A percentile compares a stretch with the other conserved stretches of the same genome.
These are phyloP conservation scores for Trypanosoma lewisi DNA, from an alignment of 208 protist species.

Conservation along the genomic window DNA sequence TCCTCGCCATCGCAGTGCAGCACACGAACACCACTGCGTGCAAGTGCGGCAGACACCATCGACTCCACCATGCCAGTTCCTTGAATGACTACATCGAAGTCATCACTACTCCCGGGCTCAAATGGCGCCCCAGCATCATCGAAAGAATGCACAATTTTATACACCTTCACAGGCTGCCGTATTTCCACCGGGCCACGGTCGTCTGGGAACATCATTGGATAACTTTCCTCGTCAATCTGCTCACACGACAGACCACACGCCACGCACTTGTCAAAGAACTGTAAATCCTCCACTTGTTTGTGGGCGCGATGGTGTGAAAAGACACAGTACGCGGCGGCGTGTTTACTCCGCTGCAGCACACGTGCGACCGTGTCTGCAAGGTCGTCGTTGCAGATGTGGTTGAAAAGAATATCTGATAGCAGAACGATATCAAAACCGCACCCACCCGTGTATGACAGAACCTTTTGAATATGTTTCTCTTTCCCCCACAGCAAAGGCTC, in stretches of 20 bases:
- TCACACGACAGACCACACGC: slow-evolving; percentile 64
- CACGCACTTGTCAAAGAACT: slow-evolving; percentile 89
- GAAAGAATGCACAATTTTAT: slow-evolving; percentile 60
- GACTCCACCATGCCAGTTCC: slow-evolving; percentile 86
- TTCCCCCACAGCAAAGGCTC: slow-evolving; percentile 87
- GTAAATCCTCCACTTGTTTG: slow-evolving; percentile 79
- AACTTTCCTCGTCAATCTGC: slow-evolving; percentile 77
- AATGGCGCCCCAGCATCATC: slow-evolving; percentile 51
- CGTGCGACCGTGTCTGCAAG: slow-evolving; percentile 64
- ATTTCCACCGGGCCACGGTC: slow-evolving; percentile 77
- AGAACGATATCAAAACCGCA: slow-evolving; percentile 78
- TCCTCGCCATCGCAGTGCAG: slow-evolving; percentile 88
- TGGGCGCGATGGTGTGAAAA: slow-evolving; percentile 88
- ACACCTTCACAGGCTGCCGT: slow-evolving; percentile 79
- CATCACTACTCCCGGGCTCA: slow-evolving; percentile 15
- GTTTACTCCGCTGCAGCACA: slow-evolving; percentile 36
- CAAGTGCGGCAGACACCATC: slow-evolving; percentile 80
- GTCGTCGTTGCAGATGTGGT: slow-evolving; percentile 89
- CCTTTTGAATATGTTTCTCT: slow-evolving; percentile 59
- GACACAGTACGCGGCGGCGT: slow-evolving; percentile 81
- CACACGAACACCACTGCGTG: slow-evolving; percentile 79
- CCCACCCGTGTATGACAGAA: slow-evolving; percentile 53
- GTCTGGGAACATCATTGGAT: slow-evolving; percentile 88
- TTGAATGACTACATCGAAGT: slow-evolving; percentile 84
- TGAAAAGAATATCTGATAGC: slow-evolving; percentile 91